A percentile compares a stretch with the other conserved stretches of the same genome.
Conservation (phyloP, 176 grass and related monocot species). For the Metroxylon sagu region DNA sequence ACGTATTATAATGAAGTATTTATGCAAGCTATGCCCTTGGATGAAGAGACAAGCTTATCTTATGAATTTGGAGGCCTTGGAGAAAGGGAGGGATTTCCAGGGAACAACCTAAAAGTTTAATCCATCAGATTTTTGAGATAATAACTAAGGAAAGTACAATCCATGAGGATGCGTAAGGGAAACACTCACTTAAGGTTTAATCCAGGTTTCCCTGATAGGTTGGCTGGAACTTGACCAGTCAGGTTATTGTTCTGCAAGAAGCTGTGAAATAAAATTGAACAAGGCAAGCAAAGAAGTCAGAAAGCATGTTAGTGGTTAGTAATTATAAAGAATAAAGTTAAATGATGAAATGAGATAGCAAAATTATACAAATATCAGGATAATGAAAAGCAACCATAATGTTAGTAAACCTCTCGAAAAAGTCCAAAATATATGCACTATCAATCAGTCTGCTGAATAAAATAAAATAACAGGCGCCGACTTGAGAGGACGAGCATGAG, state of each 20-base stretch:
- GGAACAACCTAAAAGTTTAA: constrained; percentile 39
- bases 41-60: too few species aligned
- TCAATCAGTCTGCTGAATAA: too few species aligned
- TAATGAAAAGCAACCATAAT: too few species aligned
- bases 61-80: not conserved
- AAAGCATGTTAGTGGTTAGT: not conserved
- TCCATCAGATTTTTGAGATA: constrained; percentile 5
- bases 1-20: too few species aligned
- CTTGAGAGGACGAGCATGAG: too few species aligned
- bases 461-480: too few species aligned
- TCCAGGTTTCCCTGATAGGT: constrained; percentile 39
- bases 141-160: not conserved
- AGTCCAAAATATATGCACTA: too few species aligned
- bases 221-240: constrained; percentile 48
- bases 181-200: constrained; percentile 48
- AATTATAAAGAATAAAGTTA: too few species aligned
- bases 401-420: too few species aligned
- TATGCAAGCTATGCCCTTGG: too few species aligned
- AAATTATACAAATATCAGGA: too few species aligned
- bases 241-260: constrained; percentile 71
- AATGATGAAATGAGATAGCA: too few species aligned
- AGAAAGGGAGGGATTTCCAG: constrained; percentile 43
- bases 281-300: not conserved
- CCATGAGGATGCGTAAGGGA: not conserved
- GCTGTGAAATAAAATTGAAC: constrained; percentile 35